phyloP scores from a whole-genome alignment of 768 basidiomycete genomes.

The Amanita exitialis region DNA sequence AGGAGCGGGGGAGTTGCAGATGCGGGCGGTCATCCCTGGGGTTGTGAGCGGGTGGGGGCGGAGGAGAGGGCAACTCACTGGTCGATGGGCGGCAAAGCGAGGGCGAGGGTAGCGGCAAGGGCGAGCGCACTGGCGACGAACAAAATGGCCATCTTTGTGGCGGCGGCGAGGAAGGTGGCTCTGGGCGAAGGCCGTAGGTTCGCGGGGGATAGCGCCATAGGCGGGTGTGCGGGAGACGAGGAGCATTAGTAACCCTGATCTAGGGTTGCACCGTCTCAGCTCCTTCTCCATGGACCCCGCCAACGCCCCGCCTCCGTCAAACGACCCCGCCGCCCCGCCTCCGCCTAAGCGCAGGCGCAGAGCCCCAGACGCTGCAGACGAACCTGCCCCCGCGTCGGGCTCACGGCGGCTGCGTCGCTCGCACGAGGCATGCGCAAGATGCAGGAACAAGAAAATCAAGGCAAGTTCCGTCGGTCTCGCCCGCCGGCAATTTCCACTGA shows the following conservation, averaged over 20 bases:
- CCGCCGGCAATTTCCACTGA: conserved; percentile 77
- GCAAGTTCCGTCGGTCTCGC: conserved; percentile 59
- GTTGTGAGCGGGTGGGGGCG: conserved; percentile 5
- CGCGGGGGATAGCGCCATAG: conserved; percentile 44
- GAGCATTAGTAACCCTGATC: conserved; percentile 19
- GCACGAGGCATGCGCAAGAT: conserved; percentile 87
- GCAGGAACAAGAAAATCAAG: conserved; percentile 97
- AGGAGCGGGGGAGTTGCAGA: conserved; percentile 81
- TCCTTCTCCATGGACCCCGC: conserved; percentile 21
- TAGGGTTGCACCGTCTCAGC: conserved; percentile 14
- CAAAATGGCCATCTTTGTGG: conserved; percentile 73
- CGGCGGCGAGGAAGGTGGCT: conserved; percentile 66
- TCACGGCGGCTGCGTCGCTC: conserved; percentile 77
- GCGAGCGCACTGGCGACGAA: conserved; percentile 61
- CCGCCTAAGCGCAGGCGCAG: conserved; percentile 46
- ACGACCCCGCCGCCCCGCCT: conserved; percentile 21
- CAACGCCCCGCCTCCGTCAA: conserved; percentile 7
- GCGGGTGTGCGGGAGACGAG: conserved; percentile 33
- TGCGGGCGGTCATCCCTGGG: conserved; percentile 62
- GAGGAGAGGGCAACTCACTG: conserved; percentile 40
- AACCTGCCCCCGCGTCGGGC: conserved; percentile 40
- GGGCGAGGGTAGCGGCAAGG: conserved; percentile 71
- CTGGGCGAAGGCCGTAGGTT: conserved; percentile 33
- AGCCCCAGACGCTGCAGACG: conserved; percentile 44
- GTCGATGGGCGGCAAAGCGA: conserved; percentile 72